Conservation (phyloP, 441 rosid species). For the Euphorbia schlechtendalii region DNA sequence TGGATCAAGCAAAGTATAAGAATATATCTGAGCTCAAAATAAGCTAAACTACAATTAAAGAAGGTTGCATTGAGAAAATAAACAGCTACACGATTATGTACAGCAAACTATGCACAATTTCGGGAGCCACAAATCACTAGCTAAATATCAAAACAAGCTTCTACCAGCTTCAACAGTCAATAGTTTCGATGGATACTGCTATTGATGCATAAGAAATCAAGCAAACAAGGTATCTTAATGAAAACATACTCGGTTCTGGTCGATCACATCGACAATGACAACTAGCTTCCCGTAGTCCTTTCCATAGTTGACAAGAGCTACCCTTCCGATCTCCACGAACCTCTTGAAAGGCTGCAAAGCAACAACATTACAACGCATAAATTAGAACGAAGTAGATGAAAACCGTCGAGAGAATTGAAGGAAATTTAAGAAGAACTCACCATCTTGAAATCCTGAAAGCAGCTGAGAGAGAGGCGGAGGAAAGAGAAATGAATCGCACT, state of each 20-base stretch:
- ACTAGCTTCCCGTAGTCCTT: conserved; percentile 81
- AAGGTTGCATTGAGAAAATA: neutral
- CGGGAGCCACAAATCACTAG: neutral
- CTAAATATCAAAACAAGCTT: neutral
- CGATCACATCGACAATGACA: conserved; percentile 85
- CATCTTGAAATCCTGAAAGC: no score
- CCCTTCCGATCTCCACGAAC: conserved; percentile 91
- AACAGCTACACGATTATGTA: neutral
- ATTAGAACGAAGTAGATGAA: no score
- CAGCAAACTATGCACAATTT: neutral
- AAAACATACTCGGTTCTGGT: conserved; percentile 65
- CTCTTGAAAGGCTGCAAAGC: conserved; percentile 68
- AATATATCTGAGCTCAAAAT: neutral
- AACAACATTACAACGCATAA: no score
- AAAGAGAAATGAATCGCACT: no score
- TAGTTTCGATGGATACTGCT: neutral
- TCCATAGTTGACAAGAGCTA: conserved; percentile 86
- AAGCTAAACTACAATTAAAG: neutral
- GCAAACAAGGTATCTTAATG: neutral
- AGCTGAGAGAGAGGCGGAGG: no score
- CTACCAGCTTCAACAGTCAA: neutral
- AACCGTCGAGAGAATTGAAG: no score
- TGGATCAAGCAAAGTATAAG: neutral
- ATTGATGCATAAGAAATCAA: neutral
- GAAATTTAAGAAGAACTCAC: no score